These are phyloP conservation scores for Anthracocystis panici-leucophaei DNA, from an alignment of 1,284 basidiomycete species.

Conservation along the genomic window DNA sequence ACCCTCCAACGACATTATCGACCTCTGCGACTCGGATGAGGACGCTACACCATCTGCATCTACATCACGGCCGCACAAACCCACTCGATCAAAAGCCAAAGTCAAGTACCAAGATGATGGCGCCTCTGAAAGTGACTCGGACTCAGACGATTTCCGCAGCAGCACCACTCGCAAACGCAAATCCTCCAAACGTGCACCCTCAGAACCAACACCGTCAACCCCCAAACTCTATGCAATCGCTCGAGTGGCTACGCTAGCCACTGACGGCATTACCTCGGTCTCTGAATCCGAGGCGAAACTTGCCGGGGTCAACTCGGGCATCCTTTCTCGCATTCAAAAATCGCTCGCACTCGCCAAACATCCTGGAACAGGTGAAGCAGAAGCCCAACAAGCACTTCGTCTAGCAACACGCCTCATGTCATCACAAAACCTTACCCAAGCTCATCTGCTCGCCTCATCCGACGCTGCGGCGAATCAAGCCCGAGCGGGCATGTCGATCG, in stretches of 20 bases:
- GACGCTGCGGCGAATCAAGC: slow-evolving; percentile 22
- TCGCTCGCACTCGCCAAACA: slow-evolving; percentile 52
- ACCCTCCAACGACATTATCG: slow-evolving; percentile 19
- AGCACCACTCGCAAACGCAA: background rate
- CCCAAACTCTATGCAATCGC: slow-evolving; percentile 47
- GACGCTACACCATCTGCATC: slow-evolving; percentile 9
- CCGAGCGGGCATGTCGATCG: slow-evolving; percentile 44
- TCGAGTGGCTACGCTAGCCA: slow-evolving; percentile 36
- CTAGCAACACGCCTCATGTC: slow-evolving; percentile 51
- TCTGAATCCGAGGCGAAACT: slow-evolving; percentile 36
- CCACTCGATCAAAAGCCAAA: background rate
- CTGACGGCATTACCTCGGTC: slow-evolving; percentile 27
- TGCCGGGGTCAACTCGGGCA: slow-evolving; percentile 29
- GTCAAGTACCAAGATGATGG: slow-evolving; percentile 9
- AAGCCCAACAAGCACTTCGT: slow-evolving; percentile 51
- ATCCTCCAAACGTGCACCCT: background rate
- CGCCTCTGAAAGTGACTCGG: background rate
- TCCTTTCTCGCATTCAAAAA: slow-evolving; percentile 53
- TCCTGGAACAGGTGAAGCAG: slow-evolving; percentile 50
- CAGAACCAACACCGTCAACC: background rate
- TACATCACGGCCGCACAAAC: background rate
- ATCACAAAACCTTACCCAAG: slow-evolving; percentile 52
- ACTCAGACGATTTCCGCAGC: slow-evolving; percentile 14
- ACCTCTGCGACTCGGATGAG: slow-evolving; percentile 34
- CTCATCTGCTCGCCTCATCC: slow-evolving; percentile 46